Base-by-base conservation (phyloP, 2,329 filamentous ascomycete genomes). In the Pseudocercospora fijiensis region DNA sequence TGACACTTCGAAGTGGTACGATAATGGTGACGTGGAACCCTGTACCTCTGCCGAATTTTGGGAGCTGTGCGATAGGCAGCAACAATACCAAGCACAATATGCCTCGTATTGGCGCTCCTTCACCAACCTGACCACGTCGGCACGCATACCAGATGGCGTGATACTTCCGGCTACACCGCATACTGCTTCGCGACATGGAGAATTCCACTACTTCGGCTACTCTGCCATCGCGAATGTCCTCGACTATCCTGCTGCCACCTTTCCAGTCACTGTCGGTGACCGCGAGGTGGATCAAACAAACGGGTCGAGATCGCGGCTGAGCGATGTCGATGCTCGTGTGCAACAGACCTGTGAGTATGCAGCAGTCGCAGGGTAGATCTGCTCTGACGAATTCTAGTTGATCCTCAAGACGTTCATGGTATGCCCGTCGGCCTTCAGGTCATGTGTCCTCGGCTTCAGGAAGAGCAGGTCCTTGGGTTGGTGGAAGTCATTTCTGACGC, bases 401-500 rank as follows among this genome's bases (percentile, higher is more conserved):
- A 45, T 63, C 13, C 58, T 37, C 20, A 63, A 20, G 64, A 67
- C 41, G 47, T 52, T 11, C 62, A 70, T 13, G 62, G 61, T 24
- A 64, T 71, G 61, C 70, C 71, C 11, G 69, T 73, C 9, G 68
- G 69, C 5, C 27, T 73, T 47, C 71, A 73, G 62, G 55, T 73
- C 2, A 63, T 73, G 53, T 65, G 70, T 11, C 58, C 57, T 49
- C 65, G 71, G 24, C 53, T 70, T 57, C 68, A 72, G 47, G 71
- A 73, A 61, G 71, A 73, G 60, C 66, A 65, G 30, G 68, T 71
- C 13, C 41, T 73, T 20, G 68, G 58, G 4, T 43, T 72, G 53
- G 65, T 55, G 53, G 26, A 64, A 49, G 60, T 62, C 9, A 67
- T 69, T 47, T 24, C 26, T 49, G 37, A 63, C 20, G 63, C 63